phyloP scores from a whole-genome alignment of 2,329 filamentous ascomycete genomes.

The Arachnopeziza araneosa region DNA sequence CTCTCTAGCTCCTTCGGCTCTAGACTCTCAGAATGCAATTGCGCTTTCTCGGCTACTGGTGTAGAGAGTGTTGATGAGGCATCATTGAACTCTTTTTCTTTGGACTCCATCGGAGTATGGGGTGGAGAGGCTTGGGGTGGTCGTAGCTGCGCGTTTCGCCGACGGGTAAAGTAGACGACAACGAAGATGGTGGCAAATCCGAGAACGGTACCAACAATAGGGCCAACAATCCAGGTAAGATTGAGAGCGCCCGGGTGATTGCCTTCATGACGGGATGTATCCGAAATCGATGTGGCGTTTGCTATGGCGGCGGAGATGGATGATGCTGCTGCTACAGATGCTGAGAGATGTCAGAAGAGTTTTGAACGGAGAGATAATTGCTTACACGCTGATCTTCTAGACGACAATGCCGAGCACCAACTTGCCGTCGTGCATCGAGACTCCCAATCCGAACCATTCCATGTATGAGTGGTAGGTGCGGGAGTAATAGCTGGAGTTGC shows the following conservation, averaged over 20 bases:
- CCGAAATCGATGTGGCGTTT: not conserved
- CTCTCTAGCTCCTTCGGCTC: conserved; percentile 17
- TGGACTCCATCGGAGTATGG: not conserved
- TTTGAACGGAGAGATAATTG: not conserved
- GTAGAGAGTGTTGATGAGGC: conserved; percentile 2
- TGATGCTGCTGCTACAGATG: not conserved
- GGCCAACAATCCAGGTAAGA: conserved; percentile 23
- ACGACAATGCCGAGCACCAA: not conserved
- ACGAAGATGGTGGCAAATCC: conserved; percentile 23
- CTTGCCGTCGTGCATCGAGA: not conserved
- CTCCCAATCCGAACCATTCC: not conserved
- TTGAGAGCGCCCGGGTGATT: conserved; percentile 7
- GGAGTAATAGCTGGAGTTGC: not conserved
- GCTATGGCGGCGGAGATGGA: not conserved
- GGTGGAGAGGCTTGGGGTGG: not conserved
- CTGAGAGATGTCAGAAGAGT: not conserved
- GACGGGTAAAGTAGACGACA: conserved; percentile 23
- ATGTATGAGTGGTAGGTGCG: not conserved
- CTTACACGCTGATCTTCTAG: not conserved
- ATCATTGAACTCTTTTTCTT: conserved; percentile 9
- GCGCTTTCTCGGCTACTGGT: conserved; percentile 9
- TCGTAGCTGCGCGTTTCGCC: conserved; percentile 10
- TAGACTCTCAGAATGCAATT: conserved; percentile 19
- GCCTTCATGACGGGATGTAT: not conserved
- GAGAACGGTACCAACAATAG: conserved; percentile 22